Base-by-base conservation (phyloP, 805 yeast species). In the Yamadazyma tumulicola region DNA sequence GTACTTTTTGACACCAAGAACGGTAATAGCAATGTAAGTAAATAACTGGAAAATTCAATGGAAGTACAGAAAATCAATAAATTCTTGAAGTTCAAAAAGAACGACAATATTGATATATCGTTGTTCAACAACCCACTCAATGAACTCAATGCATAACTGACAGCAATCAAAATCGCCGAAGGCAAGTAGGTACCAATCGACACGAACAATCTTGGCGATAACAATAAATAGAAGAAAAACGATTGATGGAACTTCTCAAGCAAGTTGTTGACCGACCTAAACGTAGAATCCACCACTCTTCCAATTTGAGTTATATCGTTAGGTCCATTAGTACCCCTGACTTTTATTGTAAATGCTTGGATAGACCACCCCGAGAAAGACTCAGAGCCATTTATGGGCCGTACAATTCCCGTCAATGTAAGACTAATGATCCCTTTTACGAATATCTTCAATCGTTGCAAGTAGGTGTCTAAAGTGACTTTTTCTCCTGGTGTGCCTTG, bases 161-260 rank as follows among this genome's bases (percentile, higher is more conserved):
- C 71, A 1, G 93, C 83, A 4, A 84, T 59, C 5, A 85, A 62
- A 31, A 82, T 80, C 0, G 94, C 95, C 3, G 91, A 69, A 1
- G 97, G 97, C 33, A 93, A 64, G 54, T 91, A 93, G 13, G 94
- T 86, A 4, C 96, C 97, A 43, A 93, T 89, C 4, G 96, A 86
- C 12, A 93, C 95, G 64, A 93, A 93, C 38, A 73, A 58, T 37
- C 72, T 64, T 16, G 97, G 94, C 0, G 86, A 75, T 32, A 93
- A 59, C 61, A 93, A 56, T 46, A 91, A 69, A 61, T 91, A 93
- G 54, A 89, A 93, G 68, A 93, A 93, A 52, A 88, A 93, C 1
- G 96, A 86, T 60, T 93, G 99, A 59, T 93, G 99, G 60, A 91
- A 91, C 55, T 91, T 94, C 57, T 93, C 99, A 24, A 91, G 67